Base-by-base conservation (phyloP, 2,329 filamentous ascomycete species). In the Microcera coccophila region DNA sequence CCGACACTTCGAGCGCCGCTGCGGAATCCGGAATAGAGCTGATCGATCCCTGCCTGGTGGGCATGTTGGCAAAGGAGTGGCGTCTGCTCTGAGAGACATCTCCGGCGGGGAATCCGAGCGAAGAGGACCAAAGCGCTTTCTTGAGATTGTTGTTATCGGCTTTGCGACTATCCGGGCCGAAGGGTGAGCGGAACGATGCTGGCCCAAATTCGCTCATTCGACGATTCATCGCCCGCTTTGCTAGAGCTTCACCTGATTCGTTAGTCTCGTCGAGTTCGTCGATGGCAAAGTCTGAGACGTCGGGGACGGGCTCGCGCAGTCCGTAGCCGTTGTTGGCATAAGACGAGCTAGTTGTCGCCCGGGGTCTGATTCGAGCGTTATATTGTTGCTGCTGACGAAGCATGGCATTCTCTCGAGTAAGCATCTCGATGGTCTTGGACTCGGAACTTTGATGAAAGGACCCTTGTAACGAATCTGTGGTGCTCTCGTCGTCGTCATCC, bases 11-110 rank as follows among this genome's bases (percentile, higher is more conserved):
- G 17, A 79, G 66, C 9, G 70, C 56, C 4, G 70, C 62, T 29
- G 68, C 64, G 36, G 70, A 62, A 53, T 83, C 80, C 37, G 72
- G 72, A 39, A 80, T 67, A 20, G 80, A 83, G 54, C 78, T 76
- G 50, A 84, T 78, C 3, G 81, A 84, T 2, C 73, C 76, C 52
- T 84, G 81, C 12, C 81, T 74, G 19, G 79, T 81, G 20, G 78
- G 80, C 57, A 84, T 74, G 55, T 82, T 82, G 39, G 81, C 87
- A 59, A 93, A 88, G 2, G 87, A 91, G 63, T 91, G 87, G 20
- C 87, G 81, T 45, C 87, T 78, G 55, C 85, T 89, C 57, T 90
- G 85, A 11, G 83, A 79, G 21, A 81, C 71, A 47, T 87, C 83
- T 4, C 71, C 73, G 18, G 78, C 73, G 34, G 78, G 75, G 59